A percentile compares a stretch with the other conserved stretches of the same genome.
These are phyloP conservation scores for Bruguiera gymnorhiza DNA, from an alignment of 345 rosid species.

Conservation along the genomic window DNA sequence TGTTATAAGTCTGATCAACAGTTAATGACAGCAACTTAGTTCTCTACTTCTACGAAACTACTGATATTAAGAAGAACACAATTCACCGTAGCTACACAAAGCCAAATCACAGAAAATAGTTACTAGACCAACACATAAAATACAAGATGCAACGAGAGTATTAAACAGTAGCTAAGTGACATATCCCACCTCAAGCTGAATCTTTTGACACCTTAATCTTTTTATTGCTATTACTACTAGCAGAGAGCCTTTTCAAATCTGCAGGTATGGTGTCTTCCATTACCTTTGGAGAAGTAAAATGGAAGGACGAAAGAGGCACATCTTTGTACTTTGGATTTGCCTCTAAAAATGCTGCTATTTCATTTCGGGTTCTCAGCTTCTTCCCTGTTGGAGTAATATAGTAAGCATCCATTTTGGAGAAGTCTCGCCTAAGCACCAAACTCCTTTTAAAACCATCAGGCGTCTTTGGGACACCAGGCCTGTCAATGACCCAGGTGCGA, in stretches of 20 bases:
- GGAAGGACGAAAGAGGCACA: constrained; percentile 49
- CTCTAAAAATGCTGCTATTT: constrained; percentile 52
- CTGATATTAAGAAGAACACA: background rate
- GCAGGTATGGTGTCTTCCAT: constrained; percentile 79
- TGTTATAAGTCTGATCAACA: too few relatives aligned
- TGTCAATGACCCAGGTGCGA: constrained; percentile 81
- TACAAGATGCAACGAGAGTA: background rate
- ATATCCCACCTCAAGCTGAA: constrained; percentile 1
- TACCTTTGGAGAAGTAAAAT: constrained; percentile 57
- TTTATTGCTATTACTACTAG: constrained; percentile 17
- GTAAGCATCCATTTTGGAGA: constrained; percentile 82
- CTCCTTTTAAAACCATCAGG: constrained; percentile 79
- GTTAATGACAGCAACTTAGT: too few relatives aligned
- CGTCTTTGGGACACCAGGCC: constrained; percentile 77
- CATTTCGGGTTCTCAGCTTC: constrained; percentile 63
- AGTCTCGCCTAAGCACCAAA: constrained; percentile 65
- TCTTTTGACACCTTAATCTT: constrained; percentile 13
- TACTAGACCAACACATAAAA: background rate
- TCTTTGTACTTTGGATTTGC: constrained; percentile 51
- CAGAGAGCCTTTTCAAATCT: constrained; percentile 31
- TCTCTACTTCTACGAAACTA: background rate
- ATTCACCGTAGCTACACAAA: background rate
- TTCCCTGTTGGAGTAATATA: constrained; percentile 72
- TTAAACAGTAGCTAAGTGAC: background rate
- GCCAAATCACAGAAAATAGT: background rate